These are phyloP conservation scores for Termitomyces sp. DNA, from an alignment of 768 basidiomycete genomes.

Conservation along the genomic window DNA sequence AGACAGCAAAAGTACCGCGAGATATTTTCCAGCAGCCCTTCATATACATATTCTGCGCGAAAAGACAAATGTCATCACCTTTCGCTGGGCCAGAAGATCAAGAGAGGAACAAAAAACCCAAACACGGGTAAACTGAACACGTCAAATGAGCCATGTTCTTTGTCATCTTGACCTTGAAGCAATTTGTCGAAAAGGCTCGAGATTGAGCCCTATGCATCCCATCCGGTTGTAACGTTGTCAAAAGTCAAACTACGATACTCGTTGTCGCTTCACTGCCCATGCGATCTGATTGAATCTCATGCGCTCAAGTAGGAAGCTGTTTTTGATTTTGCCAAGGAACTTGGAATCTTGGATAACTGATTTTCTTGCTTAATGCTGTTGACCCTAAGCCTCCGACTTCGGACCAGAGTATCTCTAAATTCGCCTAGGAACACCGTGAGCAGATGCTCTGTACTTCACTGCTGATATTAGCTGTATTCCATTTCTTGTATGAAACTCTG, in stretches of 20 bases:
- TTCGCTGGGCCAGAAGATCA: no score
- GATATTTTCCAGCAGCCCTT: background rate
- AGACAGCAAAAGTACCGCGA: background rate
- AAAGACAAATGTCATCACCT: background rate
- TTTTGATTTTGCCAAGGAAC: no score
- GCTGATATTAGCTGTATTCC: background rate
- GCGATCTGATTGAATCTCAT: background rate
- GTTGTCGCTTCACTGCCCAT: background rate
- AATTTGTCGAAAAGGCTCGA: background rate
- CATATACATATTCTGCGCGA: background rate
- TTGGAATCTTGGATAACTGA: no score
- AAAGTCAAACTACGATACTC: background rate
- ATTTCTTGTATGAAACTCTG: background rate
- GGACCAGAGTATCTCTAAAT: background rate
- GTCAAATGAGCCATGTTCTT: no score
- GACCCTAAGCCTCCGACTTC: background rate
- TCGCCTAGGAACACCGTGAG: background rate
- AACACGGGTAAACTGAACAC: background rate
- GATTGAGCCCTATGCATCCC: background rate
- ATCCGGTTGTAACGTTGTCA: background rate
- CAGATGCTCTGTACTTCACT: background rate
- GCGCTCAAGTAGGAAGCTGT: background rate
- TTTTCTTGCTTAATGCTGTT: background rate
- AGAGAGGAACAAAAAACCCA: no score
- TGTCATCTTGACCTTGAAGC: background rate